Conservation (phyloP, 2,329 filamentous ascomycete species). For the Xylariales sp. region DNA sequence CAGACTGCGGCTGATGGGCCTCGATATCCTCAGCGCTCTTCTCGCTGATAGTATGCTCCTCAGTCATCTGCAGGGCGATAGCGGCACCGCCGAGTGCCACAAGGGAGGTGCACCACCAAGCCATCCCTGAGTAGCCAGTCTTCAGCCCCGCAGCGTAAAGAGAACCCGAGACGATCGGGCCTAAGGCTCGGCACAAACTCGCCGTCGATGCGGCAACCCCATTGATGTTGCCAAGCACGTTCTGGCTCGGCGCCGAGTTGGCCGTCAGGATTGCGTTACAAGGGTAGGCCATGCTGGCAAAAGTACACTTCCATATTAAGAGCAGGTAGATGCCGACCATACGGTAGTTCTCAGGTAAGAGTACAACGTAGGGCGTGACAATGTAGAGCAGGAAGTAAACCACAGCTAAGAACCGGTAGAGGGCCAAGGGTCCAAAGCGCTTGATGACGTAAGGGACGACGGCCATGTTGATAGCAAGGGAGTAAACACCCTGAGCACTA, state of each 20-base stretch:
- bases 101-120: slow-evolving; percentile 86
- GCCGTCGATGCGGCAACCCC: slow-evolving; percentile 89
- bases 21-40: slow-evolving; percentile 22
- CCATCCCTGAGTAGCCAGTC: slow-evolving; percentile 78
- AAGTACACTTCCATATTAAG: slow-evolving; percentile 88
- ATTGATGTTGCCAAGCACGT: slow-evolving; percentile 87
- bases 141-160: slow-evolving; percentile 78
- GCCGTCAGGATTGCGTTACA: slow-evolving; percentile 84
- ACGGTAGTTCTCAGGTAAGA: slow-evolving; percentile 69
- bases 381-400: slow-evolving; percentile 87
- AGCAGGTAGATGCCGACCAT: slow-evolving; percentile 72
- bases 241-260: slow-evolving; percentile 79
- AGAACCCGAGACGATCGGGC: slow-evolving; percentile 81
- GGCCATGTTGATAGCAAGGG: slow-evolving; percentile 80
- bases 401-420: slow-evolving; percentile 77
- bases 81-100: slow-evolving; percentile 72
- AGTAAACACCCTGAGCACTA: slow-evolving; percentile 83
- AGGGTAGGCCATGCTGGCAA: slow-evolving; percentile 86
- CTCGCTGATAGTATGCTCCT: slow-evolving; percentile 45
- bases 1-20: slow-evolving; percentile 2
- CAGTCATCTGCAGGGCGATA: slow-evolving; percentile 71
- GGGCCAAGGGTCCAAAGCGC: slow-evolving; percentile 70
- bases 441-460: slow-evolving; percentile 76
- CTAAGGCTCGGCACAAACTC: slow-evolving; percentile 81
- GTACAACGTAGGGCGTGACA: slow-evolving; percentile 80